These are phyloP conservation scores for Santalum album DNA, from an alignment of 164 flowering plant genomes.

Conservation along the genomic window DNA sequence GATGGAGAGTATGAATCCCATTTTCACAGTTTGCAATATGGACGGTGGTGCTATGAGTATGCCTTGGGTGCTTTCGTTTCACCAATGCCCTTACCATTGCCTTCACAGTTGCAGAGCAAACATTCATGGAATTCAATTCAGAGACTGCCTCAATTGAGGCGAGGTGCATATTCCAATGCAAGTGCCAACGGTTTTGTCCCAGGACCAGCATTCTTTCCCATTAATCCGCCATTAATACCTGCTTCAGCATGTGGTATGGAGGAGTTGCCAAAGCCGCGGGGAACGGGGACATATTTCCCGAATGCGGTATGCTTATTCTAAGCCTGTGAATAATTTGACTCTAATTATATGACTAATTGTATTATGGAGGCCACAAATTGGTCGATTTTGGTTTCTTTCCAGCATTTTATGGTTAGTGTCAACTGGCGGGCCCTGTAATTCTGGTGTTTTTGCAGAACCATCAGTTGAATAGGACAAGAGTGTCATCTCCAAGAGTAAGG, in stretches of 20 bases:
- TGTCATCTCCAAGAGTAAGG: constrained; percentile 38
- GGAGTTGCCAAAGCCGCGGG: constrained; percentile 59
- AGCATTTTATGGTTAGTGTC: constrained; percentile 5
- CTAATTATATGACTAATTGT: background rate
- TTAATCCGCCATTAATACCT: constrained; percentile 26
- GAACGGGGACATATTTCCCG: constrained; percentile 80
- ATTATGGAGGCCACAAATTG: background rate
- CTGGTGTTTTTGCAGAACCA: constrained; percentile 46
- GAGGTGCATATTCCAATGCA: constrained; percentile 20
- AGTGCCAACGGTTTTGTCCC: constrained; percentile 34
- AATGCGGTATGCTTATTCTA: constrained; percentile 41
- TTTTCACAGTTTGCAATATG: constrained; percentile 21
- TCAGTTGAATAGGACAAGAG: constrained; percentile 31
- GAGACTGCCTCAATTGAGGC: constrained; percentile 24
- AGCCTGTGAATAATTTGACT: constrained; percentile 1
- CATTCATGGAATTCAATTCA: constrained; percentile 28
- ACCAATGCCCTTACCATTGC: constrained; percentile 17
- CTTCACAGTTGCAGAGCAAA: constrained; percentile 20
- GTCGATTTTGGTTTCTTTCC: constrained; percentile 2
- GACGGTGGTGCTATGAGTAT: constrained; percentile 29
- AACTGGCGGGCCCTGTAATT: constrained; percentile 5
- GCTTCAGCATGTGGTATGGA: constrained; percentile 33
- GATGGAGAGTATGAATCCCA: constrained; percentile 41
- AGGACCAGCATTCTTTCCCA: constrained; percentile 28
- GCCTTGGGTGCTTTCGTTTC: constrained; percentile 12